Conservation (phyloP, 441 rosid species). For the Populus hybrid region DNA sequence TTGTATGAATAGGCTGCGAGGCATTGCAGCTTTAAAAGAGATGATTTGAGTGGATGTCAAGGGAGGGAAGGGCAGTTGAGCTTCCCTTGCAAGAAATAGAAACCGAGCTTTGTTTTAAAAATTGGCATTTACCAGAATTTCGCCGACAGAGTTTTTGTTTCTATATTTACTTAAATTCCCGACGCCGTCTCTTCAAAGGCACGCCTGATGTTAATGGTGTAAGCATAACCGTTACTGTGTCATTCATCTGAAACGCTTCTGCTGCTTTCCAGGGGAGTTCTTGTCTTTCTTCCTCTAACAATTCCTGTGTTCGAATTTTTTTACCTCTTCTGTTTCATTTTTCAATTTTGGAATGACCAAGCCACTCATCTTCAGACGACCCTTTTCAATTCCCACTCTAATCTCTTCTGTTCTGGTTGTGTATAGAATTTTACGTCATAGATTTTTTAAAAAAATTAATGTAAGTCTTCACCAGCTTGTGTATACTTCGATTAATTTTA, state of each 20-base stretch:
- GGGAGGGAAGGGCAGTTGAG: conserved; percentile 22
- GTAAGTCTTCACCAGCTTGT: too few relatives aligned
- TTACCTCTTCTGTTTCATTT: neutral
- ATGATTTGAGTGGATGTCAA: conserved; percentile 35
- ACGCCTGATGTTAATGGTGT: neutral
- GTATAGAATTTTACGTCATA: too few relatives aligned
- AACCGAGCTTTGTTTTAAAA: conserved; percentile 16
- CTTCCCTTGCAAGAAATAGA: conserved; percentile 45
- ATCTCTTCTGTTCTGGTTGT: neutral
- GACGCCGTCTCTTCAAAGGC: neutral
- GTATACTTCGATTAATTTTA: too few relatives aligned
- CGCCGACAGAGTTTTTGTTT: neutral
- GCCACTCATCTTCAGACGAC: neutral
- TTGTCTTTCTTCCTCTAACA: neutral
- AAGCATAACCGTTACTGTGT: too few relatives aligned
- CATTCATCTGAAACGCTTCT: neutral
- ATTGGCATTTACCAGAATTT: conserved; percentile 5
- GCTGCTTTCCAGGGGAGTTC: neutral
- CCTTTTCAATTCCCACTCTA: neutral
- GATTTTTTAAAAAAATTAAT: too few relatives aligned
- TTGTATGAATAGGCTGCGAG: neutral
- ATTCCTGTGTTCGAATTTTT: neutral
- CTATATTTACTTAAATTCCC: neutral
- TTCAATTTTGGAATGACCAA: neutral
- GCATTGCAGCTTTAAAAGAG: conserved; percentile 5